These are phyloP conservation scores for Medicago arabica DNA, from an alignment of 306 rosid genomes.

Conservation along the genomic window DNA sequence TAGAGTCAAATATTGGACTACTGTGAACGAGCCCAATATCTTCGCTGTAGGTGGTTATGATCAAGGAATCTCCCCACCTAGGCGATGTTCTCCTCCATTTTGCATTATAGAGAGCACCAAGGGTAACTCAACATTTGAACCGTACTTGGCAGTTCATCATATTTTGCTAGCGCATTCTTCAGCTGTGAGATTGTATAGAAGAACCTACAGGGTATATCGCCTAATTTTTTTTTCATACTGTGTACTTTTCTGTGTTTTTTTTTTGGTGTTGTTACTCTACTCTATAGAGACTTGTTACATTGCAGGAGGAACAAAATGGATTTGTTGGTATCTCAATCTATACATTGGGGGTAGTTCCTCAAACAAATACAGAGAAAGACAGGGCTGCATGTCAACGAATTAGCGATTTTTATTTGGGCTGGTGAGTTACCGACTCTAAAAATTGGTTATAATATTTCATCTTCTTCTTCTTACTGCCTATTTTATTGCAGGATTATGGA, in stretches of 20 bases:
- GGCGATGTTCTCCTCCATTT: slow-evolving; percentile 67
- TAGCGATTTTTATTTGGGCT: slow-evolving; percentile 50
- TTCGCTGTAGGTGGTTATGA: slow-evolving; percentile 57
- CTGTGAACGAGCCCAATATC: slow-evolving; percentile 70
- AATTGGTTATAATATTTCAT: neutral
- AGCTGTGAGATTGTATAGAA: slow-evolving; percentile 58
- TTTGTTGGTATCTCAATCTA: slow-evolving; percentile 61
- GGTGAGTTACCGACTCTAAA: slow-evolving; percentile 49
- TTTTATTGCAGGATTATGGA: slow-evolving; percentile 58
- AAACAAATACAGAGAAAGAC: slow-evolving; percentile 53
- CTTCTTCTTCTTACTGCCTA: neutral
- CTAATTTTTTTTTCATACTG: neutral
- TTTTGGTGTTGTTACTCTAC: neutral
- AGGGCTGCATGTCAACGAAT: slow-evolving; percentile 52
- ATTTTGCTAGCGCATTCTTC: slow-evolving; percentile 77
- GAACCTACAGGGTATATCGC: slow-evolving; percentile 55
- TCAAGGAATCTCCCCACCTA: slow-evolving; percentile 56
- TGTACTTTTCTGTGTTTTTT: neutral
- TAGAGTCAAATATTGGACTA: slow-evolving; percentile 62
- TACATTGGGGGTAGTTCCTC: slow-evolving; percentile 49
- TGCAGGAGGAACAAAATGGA: slow-evolving; percentile 73
- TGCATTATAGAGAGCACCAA: slow-evolving; percentile 40
- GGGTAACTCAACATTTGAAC: slow-evolving; percentile 74
- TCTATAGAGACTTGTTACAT: neutral
- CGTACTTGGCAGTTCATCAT: slow-evolving; percentile 68